These are phyloP conservation scores for Candida sp. DNA, from an alignment of 1,139 yeast species.

Conservation along the genomic window DNA sequence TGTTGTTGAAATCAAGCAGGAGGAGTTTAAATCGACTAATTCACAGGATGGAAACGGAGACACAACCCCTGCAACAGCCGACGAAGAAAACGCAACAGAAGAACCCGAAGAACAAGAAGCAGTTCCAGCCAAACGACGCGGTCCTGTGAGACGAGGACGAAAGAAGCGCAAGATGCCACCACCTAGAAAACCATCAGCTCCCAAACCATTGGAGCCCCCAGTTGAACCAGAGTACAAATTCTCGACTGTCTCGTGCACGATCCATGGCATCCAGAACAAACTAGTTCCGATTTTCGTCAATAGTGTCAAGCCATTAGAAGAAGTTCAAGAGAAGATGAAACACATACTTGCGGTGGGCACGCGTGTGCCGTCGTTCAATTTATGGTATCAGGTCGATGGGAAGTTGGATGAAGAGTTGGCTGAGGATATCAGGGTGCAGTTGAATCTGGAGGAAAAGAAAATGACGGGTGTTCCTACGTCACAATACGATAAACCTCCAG, in stretches of 20 bases:
- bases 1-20: conserved; percentile 10
- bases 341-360: conserved; percentile 62
- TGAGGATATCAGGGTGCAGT: conserved; percentile 47
- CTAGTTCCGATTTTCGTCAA: conserved; percentile 72
- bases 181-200: conserved; percentile 23
- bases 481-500: conserved; percentile 15
- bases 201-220: conserved; percentile 31
- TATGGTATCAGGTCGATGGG: conserved; percentile 90
- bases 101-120: conserved; percentile 1
- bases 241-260: conserved; percentile 67
- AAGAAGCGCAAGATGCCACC: conserved; percentile 24
- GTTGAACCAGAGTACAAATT: conserved; percentile 47
- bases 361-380: conserved; percentile 61
- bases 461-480: conserved; percentile 38
- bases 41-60: not conserved
- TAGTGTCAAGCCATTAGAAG: conserved; percentile 62
- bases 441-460: conserved; percentile 46
- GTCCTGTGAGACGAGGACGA: conserved; percentile 24
- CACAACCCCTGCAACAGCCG: conserved; percentile 5
- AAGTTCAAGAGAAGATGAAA: conserved; percentile 66
- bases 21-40: not conserved
- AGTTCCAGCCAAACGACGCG: conserved; percentile 20
- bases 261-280: conserved; percentile 67
- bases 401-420: conserved; percentile 66
- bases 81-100: conserved; percentile 12